Conservation (phyloP, 495 filamentous ascomycete genomes). For the Neurospora sp. region DNA sequence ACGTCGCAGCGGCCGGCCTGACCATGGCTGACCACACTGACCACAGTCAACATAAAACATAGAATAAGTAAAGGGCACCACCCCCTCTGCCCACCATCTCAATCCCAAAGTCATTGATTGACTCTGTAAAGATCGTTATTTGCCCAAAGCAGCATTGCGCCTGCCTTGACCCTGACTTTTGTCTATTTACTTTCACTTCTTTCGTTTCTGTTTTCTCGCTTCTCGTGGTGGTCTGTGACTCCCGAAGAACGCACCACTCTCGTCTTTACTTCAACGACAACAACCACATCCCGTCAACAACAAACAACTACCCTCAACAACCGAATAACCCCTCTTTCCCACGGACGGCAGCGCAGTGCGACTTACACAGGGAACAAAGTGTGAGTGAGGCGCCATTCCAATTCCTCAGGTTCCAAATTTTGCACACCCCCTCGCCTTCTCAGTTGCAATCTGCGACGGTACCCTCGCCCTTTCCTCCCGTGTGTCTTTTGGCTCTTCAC, state of each 20-base stretch:
- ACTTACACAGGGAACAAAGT: constrained; percentile 18
- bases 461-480: background rate
- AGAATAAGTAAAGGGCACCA: constrained; percentile 13
- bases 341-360: constrained; percentile 21
- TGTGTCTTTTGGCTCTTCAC: background rate
- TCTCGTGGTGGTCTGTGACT: constrained; percentile 3
- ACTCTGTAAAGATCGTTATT: constrained; percentile 12
- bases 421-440: background rate
- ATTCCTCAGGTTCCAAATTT: constrained; percentile 10
- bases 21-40: constrained; percentile 1
- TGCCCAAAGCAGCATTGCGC: constrained; percentile 18
- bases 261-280: background rate
- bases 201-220: background rate
- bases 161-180: constrained; percentile 8
- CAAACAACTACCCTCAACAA: constrained; percentile 2
- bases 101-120: constrained; percentile 13
- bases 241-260: constrained; percentile 4
- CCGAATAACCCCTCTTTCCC: constrained; percentile 20
- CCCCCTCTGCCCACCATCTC: constrained; percentile 15
- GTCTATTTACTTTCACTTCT: background rate
- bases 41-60: constrained; percentile 16
- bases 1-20: constrained; percentile 13
- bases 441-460: background rate
- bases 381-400: constrained; percentile 17
- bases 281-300: background rate